Evolutionary conservation across 2,329 filamentous ascomycete species (phyloP).

Genomic region (Sodiomyces alkalinus): DNA sequence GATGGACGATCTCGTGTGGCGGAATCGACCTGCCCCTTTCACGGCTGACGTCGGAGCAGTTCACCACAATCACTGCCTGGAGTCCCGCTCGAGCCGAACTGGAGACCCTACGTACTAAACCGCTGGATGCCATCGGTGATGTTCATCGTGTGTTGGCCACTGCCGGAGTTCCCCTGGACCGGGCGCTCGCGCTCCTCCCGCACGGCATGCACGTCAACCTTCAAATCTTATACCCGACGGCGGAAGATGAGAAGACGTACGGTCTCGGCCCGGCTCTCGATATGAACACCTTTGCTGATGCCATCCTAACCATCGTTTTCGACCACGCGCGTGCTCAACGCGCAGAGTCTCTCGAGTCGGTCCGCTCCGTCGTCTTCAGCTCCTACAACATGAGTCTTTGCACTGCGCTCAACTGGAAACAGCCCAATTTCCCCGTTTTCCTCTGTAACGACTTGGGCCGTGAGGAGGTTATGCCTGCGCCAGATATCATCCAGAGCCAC

Average conservation of each 20-base stretch:
- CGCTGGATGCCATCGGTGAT: constrained; percentile 40
- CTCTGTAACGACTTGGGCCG: constrained; percentile 83
- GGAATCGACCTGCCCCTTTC: constrained; percentile 71
- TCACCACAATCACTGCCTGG: constrained; percentile 35
- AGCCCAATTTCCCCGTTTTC: constrained; percentile 94
- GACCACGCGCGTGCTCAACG: constrained; percentile 65
- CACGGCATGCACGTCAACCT: constrained; percentile 75
- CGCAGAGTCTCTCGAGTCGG: constrained; percentile 51
- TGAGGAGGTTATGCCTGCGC: constrained; percentile 28
- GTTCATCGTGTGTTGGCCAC: constrained; percentile 58
- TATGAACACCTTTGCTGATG: constrained; percentile 76
- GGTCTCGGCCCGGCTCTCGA: constrained; percentile 63
- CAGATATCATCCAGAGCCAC: constrained; percentile 31
- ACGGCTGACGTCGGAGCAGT: constrained; percentile 61
- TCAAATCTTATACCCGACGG: constrained; percentile 76
- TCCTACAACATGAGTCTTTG: constrained; percentile 85
- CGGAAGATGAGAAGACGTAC: constrained; percentile 53
- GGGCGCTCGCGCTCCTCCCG: constrained; percentile 63
- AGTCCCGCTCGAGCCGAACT: constrained; percentile 28
- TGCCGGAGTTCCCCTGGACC: constrained; percentile 64
- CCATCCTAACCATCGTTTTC: constrained; percentile 73
- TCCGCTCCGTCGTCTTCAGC: constrained; percentile 83
- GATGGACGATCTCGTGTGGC: constrained; percentile 63
- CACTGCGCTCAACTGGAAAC: constrained; percentile 96
- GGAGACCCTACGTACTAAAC: constrained; percentile 26